These are phyloP conservation scores for Coemansia sp. DNA, from an alignment of 192 early-diverging fungal species.

Conservation along the genomic window DNA sequence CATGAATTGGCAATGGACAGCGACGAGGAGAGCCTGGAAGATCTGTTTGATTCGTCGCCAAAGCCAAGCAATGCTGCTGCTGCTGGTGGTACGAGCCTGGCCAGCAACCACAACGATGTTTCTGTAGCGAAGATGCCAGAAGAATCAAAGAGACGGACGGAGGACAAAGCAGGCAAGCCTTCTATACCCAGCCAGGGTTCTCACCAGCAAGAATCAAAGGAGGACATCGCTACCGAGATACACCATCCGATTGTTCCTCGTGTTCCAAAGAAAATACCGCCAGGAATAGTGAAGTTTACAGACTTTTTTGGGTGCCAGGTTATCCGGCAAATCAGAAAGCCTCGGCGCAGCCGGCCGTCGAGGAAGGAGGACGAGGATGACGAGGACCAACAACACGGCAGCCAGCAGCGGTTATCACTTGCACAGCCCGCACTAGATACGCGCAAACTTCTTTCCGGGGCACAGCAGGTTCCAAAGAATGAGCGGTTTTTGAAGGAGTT, in stretches of 20 bases:
- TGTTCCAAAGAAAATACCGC: constrained; percentile 34
- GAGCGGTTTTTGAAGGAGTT: constrained; percentile 23
- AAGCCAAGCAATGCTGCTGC: not conserved
- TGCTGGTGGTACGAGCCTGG: not conserved
- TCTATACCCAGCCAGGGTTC: not conserved
- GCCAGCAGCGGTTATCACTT: constrained; percentile 11
- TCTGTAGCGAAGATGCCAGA: not conserved
- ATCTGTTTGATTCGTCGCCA: constrained; percentile 52
- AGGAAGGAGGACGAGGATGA: not conserved
- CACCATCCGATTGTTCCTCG: constrained; percentile 18
- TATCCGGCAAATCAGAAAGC: constrained; percentile 32
- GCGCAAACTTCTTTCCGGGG: constrained; percentile 23
- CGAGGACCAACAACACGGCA: not conserved
- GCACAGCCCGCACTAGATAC: constrained; percentile 34
- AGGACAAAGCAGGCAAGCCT: not conserved
- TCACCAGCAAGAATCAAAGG: too few species aligned
- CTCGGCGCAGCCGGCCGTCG: constrained; percentile 13
- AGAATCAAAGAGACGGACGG: not conserved
- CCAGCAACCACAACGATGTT: not conserved
- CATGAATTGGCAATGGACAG: constrained; percentile 18
- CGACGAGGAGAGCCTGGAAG: constrained; percentile 52
- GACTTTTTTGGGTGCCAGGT: constrained; percentile 49
- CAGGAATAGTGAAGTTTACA: constrained; percentile 41
- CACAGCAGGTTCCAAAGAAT: constrained; percentile 3
- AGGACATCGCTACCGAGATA: not conserved